phyloP scores from a whole-genome alignment of 2,329 filamentous ascomycete genomes.

The Leptographium radiaticola region DNA sequence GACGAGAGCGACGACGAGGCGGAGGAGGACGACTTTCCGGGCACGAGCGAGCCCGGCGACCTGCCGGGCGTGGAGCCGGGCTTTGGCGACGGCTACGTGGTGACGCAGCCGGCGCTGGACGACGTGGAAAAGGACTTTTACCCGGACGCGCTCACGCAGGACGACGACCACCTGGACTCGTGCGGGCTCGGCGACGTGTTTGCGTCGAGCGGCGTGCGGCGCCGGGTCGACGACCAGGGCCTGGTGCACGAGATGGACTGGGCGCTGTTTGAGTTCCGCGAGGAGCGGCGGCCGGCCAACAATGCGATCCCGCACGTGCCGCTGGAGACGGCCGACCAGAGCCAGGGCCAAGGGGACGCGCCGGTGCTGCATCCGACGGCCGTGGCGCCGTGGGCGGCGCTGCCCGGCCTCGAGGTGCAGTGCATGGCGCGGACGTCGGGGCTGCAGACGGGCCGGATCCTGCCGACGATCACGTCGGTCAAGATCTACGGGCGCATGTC shows the following conservation, averaged over 20 bases:
- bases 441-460: conserved; percentile 64
- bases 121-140: conserved; percentile 77
- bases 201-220: conserved; percentile 78
- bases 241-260: conserved; percentile 89
- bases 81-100: conserved; percentile 62
- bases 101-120: conserved; percentile 86
- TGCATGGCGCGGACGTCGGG: conserved; percentile 83
- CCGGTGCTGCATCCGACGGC: conserved; percentile 38
- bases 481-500: conserved; percentile 77
- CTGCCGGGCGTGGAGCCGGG: conserved; percentile 65
- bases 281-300: conserved; percentile 54
- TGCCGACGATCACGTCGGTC: conserved; percentile 66
- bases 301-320: conserved; percentile 49
- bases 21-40: not conserved
- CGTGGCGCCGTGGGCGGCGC: conserved; percentile 43
- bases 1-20: conserved; percentile 19
- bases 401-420: conserved; percentile 70
- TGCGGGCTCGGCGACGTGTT: conserved; percentile 75
- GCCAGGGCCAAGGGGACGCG: no score
- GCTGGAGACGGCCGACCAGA: conserved; percentile 6
- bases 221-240: conserved; percentile 54
- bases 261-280: conserved; percentile 74
- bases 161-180: conserved; percentile 71
- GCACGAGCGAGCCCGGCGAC: conserved; percentile 50
- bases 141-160: conserved; percentile 53